Conservation (phyloP, 2,329 filamentous ascomycete species). For the Keithomyces neogunnii region DNA sequence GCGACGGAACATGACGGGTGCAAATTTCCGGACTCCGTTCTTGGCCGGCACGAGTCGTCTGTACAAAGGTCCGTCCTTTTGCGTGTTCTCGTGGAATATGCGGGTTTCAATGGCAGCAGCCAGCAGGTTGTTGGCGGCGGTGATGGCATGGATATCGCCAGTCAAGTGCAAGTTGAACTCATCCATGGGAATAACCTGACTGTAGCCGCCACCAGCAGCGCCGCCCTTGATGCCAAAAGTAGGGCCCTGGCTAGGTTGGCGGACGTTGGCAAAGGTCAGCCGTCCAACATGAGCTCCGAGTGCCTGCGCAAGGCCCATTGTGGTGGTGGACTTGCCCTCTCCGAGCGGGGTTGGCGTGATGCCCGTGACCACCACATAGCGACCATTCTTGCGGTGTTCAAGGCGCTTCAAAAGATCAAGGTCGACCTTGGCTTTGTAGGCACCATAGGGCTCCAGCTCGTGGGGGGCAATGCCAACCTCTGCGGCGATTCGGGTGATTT, state of each 20-base stretch:
- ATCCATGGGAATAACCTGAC: slow-evolving; percentile 98
- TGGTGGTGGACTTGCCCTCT: slow-evolving; percentile 97
- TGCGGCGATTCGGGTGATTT: slow-evolving; percentile 72
- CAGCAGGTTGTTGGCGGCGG: slow-evolving; percentile 92
- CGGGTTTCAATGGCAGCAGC: slow-evolving; percentile 95
- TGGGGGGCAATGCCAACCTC: slow-evolving; percentile 83
- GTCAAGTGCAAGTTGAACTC: slow-evolving; percentile 98
- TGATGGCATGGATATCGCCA: slow-evolving; percentile 95
- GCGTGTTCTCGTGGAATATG: slow-evolving; percentile 96
- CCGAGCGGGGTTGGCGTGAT: slow-evolving; percentile 95
- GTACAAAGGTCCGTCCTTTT: slow-evolving; percentile 84
- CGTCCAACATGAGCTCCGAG: slow-evolving; percentile 81
- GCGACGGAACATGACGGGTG: slow-evolving; percentile 84
- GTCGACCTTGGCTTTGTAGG: slow-evolving; percentile 94
- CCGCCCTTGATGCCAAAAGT: slow-evolving; percentile 99
- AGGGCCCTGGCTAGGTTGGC: slow-evolving; percentile 92
- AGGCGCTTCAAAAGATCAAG: slow-evolving; percentile 74
- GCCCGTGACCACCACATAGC: slow-evolving; percentile 87
- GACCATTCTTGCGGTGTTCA: slow-evolving; percentile 77
- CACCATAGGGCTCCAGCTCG: slow-evolving; percentile 89
- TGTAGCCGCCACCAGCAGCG: slow-evolving; percentile 94
- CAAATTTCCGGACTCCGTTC: slow-evolving; percentile 81
- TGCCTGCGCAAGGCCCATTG: slow-evolving; percentile 89
- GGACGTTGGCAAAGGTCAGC: slow-evolving; percentile 90
- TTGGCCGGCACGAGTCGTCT: slow-evolving; percentile 80